phyloP scores from a whole-genome alignment of 1,139 yeast species.

The Magnusiomyces ingens region DNA sequence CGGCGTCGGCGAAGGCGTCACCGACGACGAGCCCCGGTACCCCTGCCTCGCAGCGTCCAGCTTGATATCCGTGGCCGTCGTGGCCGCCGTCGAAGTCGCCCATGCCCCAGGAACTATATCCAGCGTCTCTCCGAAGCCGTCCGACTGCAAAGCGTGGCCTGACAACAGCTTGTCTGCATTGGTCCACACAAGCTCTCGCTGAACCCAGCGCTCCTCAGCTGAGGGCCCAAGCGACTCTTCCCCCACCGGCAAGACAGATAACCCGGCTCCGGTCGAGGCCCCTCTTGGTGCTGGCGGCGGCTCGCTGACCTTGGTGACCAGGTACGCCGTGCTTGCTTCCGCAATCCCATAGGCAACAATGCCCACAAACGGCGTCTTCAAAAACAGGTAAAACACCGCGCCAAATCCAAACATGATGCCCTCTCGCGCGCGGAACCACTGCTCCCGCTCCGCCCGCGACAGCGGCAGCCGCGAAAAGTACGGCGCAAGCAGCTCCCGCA shows the following conservation, averaged over 20 bases:
- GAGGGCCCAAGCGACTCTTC: too few relatives aligned
- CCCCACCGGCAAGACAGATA: not conserved
- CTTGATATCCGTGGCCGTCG: not conserved
- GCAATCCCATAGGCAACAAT: conserved; percentile 50
- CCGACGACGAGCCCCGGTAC: not conserved
- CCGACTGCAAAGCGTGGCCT: conserved; percentile 11
- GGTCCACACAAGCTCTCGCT: conserved; percentile 9
- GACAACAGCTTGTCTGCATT: conserved; percentile 6
- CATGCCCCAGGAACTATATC: conserved; percentile 12
- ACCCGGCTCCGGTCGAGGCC: not conserved
- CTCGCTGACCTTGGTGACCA: conserved; percentile 49
- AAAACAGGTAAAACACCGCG: conserved; percentile 41
- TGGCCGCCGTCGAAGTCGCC: conserved; percentile 1
- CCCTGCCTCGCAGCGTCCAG: not conserved
- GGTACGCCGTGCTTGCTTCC: conserved; percentile 48
- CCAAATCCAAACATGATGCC: conserved; percentile 58
- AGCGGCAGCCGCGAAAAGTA: conserved; percentile 47
- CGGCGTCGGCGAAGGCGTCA: not conserved
- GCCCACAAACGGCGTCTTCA: conserved; percentile 43
- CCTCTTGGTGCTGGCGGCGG: conserved; percentile 39
- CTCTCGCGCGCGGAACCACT: conserved; percentile 51
- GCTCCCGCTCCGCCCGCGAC: conserved; percentile 38
- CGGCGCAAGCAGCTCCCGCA: conserved; percentile 45
- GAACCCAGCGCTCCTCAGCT: conserved; percentile 3
- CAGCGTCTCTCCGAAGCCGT: conserved; percentile 12